Evolutionary conservation across 2,329 filamentous ascomycete species (phyloP).

Genomic region (Pestalotiopsis fici): DNA sequence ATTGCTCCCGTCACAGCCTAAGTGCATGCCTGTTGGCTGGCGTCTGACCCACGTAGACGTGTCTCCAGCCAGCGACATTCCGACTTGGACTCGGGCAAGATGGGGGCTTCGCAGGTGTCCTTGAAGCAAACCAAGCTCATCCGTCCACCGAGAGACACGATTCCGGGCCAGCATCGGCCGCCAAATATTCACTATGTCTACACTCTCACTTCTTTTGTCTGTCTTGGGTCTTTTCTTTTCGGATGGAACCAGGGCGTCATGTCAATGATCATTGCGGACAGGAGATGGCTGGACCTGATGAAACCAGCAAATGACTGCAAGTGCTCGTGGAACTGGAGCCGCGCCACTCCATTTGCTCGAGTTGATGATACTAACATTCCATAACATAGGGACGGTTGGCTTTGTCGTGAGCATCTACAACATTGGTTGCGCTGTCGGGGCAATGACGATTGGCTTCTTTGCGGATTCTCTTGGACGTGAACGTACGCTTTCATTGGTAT

Average conservation of each 20-base stretch:
- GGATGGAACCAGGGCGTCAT: conserved; percentile 32
- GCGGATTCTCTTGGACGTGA: conserved; percentile 28
- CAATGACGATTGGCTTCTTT: conserved; percentile 26
- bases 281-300: conserved; percentile 28
- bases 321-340: neutral
- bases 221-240: conserved; percentile 29
- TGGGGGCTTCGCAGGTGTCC: neutral
- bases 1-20: neutral
- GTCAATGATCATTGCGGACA: conserved; percentile 32
- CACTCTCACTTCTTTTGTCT: conserved; percentile 27
- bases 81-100: neutral
- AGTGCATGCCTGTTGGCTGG: neutral
- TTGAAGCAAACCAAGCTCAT: conserved; percentile 28
- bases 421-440: conserved; percentile 29
- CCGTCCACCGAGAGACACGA: conserved; percentile 15
- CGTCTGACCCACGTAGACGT: neutral
- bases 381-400: conserved; percentile 21
- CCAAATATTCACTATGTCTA: conserved; percentile 30
- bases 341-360: neutral
- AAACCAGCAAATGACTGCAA: conserved; percentile 26
- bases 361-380: neutral
- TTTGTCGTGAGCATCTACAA: conserved; percentile 32
- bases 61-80: too few species aligned
- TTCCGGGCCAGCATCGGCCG: conserved; percentile 16
- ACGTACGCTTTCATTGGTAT: conserved; percentile 25